Base-by-base conservation (phyloP, 345 rosid species). In the Eucalyptus albens region DNA sequence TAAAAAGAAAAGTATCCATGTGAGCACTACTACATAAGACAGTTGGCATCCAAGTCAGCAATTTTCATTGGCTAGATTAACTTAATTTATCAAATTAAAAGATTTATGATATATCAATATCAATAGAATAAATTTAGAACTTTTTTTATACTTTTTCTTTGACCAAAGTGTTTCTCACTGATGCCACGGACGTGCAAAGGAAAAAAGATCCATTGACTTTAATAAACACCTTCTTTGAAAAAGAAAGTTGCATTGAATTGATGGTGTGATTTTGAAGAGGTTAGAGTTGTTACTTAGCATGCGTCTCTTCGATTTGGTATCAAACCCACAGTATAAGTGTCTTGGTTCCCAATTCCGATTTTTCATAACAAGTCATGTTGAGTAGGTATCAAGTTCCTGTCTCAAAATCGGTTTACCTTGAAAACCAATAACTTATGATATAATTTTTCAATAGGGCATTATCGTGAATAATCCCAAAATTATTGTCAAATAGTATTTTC, bases 21-120 rank as follows among this genome's bases (percentile, higher is more conserved):
- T 56, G 29, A 24, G 62, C 29, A 22, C 29, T 22, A 26, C 2
- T 56, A 56, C 1, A 5, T 56, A 56, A 1, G 6, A 24, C 1
- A 22, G 0, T 1, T 24, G 3, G 6, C 29, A 56, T 56, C 3
- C 29, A 56, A 24, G 62, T 56, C 0, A 9, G 3, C 3, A 56
- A 56, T 22, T 56, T 56, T 24, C 29, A 56, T 56, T 24, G 29
- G 13, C 4, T 22, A 26, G 62, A 56, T 24, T 11, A 24, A 56
- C 3, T 56, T 1, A 56, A 24, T 56, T 22, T 24, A 56, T 56
- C 29, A 10, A 56, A 24, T 56, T 56, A 5, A 22, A 56, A 56
- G 1, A 56, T 24, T 9, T 56, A 56, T 22, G 13, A 0, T 56
- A 11, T 22, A 56, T 56, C 5, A 29, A 56, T 24, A 56, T 56